phyloP scores from a whole-genome alignment of 805 yeast species.

The Danielozyma ontarioensis region DNA sequence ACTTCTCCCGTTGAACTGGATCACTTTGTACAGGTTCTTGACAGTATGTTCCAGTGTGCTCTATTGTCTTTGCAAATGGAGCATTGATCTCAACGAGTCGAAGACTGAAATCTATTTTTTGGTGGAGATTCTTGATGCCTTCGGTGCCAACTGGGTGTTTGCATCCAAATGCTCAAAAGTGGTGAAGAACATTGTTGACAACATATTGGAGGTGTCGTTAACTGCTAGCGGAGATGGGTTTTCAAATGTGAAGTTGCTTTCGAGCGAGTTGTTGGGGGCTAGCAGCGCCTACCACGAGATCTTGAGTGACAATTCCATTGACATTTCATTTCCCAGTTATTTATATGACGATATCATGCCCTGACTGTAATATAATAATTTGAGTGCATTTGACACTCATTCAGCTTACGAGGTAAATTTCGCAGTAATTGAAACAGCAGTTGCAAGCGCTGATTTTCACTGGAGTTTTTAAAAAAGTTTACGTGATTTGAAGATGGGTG shows the following conservation, averaged over 20 bases:
- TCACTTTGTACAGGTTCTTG: slow-evolving; percentile 41
- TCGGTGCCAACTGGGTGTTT: slow-evolving; percentile 43
- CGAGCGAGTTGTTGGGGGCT: slow-evolving; percentile 39
- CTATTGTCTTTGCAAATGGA: slow-evolving; percentile 43
- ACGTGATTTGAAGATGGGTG: too few species aligned
- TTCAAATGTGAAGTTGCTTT: slow-evolving; percentile 29
- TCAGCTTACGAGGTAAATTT: slow-evolving; percentile 43
- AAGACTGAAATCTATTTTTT: slow-evolving; percentile 42
- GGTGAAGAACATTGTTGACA: slow-evolving; percentile 38
- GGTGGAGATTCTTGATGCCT: slow-evolving; percentile 42
- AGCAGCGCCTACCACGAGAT: slow-evolving; percentile 42
- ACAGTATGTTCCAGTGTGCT: slow-evolving; percentile 44
- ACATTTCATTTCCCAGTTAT: slow-evolving; percentile 41
- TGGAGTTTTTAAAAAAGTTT: too few species aligned
- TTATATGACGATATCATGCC: too few species aligned
- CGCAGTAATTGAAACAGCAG: slow-evolving; percentile 21
- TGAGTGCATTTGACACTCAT: too few species aligned
- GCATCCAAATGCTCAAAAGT: slow-evolving; percentile 41
- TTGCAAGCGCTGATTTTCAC: too few species aligned
- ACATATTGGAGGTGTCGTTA: slow-evolving; percentile 40
- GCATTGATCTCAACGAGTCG: slow-evolving; percentile 41
- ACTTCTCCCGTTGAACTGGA: slow-evolving; percentile 46
- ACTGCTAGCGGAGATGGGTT: slow-evolving; percentile 31
- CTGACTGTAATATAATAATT: too few species aligned
- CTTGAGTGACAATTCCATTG: slow-evolving; percentile 41